Conservation (phyloP, 768 basidiomycete genomes). For the Russula foetens region DNA sequence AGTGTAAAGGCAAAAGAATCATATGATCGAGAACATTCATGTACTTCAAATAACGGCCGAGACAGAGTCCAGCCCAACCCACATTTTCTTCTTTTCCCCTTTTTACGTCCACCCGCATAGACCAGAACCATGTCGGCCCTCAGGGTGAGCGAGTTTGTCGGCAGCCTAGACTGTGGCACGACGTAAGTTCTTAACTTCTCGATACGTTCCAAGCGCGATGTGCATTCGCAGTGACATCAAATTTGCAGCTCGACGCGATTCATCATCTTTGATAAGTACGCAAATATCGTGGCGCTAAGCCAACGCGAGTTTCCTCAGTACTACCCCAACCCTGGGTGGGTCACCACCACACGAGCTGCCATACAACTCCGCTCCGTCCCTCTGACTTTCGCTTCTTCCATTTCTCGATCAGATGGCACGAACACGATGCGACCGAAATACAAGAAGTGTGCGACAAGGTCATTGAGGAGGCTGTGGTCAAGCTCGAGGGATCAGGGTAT, state of each 20-base stretch:
- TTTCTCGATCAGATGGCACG: constrained; percentile 68
- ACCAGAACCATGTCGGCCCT: constrained; percentile 26
- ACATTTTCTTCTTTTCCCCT: neutral
- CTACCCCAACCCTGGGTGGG: constrained; percentile 77
- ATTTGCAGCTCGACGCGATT: constrained; percentile 73
- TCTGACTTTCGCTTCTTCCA: neutral
- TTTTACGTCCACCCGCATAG: neutral
- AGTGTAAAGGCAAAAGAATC: constrained; percentile 2
- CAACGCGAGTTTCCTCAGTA: constrained; percentile 94
- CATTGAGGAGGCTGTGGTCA: constrained; percentile 61
- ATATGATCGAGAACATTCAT: constrained; percentile 6
- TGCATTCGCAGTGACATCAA: neutral
- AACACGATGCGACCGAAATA: constrained; percentile 85
- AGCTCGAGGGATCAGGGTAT: constrained; percentile 72
- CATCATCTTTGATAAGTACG: constrained; percentile 82
- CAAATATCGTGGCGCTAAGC: constrained; percentile 80
- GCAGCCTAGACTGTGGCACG: constrained; percentile 90
- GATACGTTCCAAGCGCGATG: neutral
- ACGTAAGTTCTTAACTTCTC: constrained; percentile 48
- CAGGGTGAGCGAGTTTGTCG: constrained; percentile 76
- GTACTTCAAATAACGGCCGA: neutral
- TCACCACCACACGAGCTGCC: neutral
- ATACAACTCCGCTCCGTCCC: neutral
- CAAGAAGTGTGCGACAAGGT: constrained; percentile 65
- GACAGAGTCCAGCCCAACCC: neutral